Percentiles rank a stretch among this genome's conserved stretches.
These are phyloP conservation scores for Olyra latifolia DNA, from an alignment of 176 grass and related monocot genomes.

Conservation along the genomic window DNA sequence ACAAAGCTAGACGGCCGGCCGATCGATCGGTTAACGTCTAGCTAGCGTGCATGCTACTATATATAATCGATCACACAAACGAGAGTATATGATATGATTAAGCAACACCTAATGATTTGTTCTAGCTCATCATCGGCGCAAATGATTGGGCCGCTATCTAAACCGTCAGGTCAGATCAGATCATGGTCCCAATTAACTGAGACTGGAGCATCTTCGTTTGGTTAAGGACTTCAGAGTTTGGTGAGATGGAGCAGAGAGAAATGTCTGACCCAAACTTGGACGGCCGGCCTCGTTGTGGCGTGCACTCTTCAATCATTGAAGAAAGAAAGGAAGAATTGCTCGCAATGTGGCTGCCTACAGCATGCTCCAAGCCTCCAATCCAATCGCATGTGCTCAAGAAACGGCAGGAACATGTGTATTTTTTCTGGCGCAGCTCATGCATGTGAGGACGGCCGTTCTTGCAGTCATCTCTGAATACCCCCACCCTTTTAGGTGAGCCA, in stretches of 20 bases:
- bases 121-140: slow-evolving; percentile 5
- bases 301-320: slow-evolving; percentile 32
- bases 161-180: slow-evolving; percentile 29
- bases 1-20: neutral
- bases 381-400: slow-evolving; percentile 21
- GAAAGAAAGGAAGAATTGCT: neutral
- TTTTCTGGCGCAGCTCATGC: neutral
- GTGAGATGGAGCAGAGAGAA: neutral
- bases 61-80: neutral
- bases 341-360: neutral
- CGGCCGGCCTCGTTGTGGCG: neutral
- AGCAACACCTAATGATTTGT: neutral
- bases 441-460: slow-evolving; percentile 37
- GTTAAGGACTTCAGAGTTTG: neutral
- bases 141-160: slow-evolving; percentile 33
- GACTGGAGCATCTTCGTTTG: neutral
- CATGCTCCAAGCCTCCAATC: slow-evolving; percentile 34
- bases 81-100: neutral
- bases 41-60: neutral
- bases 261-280: slow-evolving; percentile 24
- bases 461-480: neutral
- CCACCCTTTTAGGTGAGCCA: slow-evolving; percentile 42
- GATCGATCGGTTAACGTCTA: neutral
- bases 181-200: neutral
- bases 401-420: neutral